Evolutionary conservation across 176 grass and related monocot species (phyloP).

Genomic region (Carex myosuroides): DNA sequence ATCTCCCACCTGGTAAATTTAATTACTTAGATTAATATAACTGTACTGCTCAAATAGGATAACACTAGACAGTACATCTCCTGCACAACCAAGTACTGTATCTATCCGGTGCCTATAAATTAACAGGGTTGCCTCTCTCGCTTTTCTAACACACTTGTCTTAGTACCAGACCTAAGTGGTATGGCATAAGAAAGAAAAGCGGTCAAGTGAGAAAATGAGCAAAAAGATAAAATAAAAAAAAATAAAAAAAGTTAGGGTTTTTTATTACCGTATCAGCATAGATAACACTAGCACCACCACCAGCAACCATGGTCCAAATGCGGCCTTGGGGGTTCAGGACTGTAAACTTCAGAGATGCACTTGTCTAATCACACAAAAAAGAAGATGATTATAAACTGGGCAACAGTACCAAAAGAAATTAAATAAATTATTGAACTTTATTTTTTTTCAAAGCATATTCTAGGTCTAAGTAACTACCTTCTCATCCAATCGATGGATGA

Average conservation of each 20-base stretch:
- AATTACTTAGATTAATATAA: neutral
- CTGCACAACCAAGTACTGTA: neutral
- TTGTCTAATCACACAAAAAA: slow-evolving; percentile 55
- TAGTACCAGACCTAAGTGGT: neutral
- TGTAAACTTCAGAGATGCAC: slow-evolving; percentile 92
- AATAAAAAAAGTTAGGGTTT: neutral
- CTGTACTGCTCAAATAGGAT: neutral
- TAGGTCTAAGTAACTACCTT: slow-evolving; percentile 44
- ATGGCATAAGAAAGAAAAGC: neutral
- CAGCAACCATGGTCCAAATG: slow-evolving; percentile 98
- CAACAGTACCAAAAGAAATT: neutral
- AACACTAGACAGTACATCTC: neutral
- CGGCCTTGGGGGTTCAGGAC: slow-evolving; percentile 89
- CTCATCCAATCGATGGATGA: slow-evolving; percentile 88
- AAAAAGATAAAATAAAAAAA: neutral
- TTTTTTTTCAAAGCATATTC: neutral
- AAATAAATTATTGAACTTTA: neutral
- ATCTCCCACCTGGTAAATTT: slow-evolving; percentile 63
- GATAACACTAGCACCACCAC: slow-evolving; percentile 93
- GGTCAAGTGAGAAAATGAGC: neutral
- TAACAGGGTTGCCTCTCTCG: neutral
- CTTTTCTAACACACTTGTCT: neutral
- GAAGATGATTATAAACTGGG: neutral
- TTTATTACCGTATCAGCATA: slow-evolving; percentile 81
- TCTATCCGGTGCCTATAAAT: neutral